phyloP scores from a whole-genome alignment of 2,329 filamentous ascomycete species.

The Elsinoe ampelina region DNA sequence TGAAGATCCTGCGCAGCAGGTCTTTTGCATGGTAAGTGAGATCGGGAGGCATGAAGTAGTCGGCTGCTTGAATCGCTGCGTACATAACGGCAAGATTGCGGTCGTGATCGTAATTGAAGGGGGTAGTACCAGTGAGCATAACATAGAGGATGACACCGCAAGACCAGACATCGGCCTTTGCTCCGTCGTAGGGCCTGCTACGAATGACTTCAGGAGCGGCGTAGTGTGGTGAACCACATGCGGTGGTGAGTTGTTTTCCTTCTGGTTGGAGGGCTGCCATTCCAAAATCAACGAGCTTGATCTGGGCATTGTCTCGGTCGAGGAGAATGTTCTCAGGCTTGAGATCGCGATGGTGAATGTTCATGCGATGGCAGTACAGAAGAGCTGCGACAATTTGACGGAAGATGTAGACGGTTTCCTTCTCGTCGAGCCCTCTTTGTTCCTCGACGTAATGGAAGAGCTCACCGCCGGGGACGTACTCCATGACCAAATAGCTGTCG shows the following conservation, averaged over 20 bases:
- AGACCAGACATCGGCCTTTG: constrained; percentile 89
- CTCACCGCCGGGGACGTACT: constrained; percentile 78
- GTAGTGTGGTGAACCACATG: constrained; percentile 94
- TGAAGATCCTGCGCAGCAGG: constrained; percentile 69
- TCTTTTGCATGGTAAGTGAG: constrained; percentile 62
- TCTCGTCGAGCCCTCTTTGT: constrained; percentile 64
- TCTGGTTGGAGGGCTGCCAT: constrained; percentile 89
- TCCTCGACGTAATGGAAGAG: constrained; percentile 78
- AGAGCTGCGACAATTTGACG: constrained; percentile 88
- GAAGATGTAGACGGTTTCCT: constrained; percentile 74
- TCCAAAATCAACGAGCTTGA: constrained; percentile 95
- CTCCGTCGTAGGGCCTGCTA: constrained; percentile 68
- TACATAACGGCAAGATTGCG: constrained; percentile 55
- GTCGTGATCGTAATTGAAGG: constrained; percentile 61
- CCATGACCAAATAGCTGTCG: constrained; percentile 79
- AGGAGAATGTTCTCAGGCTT: constrained; percentile 97
- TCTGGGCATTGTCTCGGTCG: constrained; percentile 56
- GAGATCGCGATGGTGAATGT: constrained; percentile 90
- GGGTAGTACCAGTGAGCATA: constrained; percentile 71
- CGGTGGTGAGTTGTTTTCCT: constrained; percentile 70
- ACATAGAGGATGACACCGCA: constrained; percentile 84
- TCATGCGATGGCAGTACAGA: constrained; percentile 85
- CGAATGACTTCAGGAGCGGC: constrained; percentile 86
- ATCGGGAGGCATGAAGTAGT: constrained; percentile 37
- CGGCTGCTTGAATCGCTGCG: constrained; percentile 43